Evolutionary conservation across 257 asterid species (phyloP).

Genomic region (Phtheirospermum japonicum): DNA sequence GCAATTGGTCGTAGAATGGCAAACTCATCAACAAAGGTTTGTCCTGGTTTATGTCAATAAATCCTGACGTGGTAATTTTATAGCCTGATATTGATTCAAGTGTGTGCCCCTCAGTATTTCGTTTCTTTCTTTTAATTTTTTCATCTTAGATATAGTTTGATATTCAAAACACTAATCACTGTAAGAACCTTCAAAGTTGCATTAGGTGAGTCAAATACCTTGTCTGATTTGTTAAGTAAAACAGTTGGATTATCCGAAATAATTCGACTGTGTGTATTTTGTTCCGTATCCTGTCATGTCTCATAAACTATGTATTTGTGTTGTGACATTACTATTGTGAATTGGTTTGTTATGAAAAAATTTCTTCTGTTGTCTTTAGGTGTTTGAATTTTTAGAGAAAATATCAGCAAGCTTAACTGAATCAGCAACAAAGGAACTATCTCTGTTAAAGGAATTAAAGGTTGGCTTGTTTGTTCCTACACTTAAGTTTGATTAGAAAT

Average conservation of each 20-base stretch:
- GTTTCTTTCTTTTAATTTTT: background rate
- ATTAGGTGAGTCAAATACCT: background rate
- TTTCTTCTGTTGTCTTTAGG: conserved; percentile 44
- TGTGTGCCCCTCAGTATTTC: conserved; percentile 5
- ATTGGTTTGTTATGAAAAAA: conserved; percentile 15
- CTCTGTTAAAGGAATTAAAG: conserved; percentile 74
- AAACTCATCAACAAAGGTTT: conserved; percentile 74
- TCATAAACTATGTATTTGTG: conserved; percentile 5
- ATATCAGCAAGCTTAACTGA: conserved; percentile 76
- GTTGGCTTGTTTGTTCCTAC: conserved; percentile 40
- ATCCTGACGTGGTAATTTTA: conserved; percentile 19
- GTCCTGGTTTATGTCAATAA: conserved; percentile 26
- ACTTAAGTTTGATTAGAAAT: conserved; percentile 16
- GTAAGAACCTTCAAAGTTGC: background rate
- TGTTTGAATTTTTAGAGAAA: conserved; percentile 80
- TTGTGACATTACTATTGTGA: conserved; percentile 9
- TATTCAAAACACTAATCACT: background rate
- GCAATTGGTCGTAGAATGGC: conserved; percentile 74
- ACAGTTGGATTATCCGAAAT: conserved; percentile 3
- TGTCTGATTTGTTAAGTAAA: background rate
- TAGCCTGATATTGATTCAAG: conserved; percentile 2
- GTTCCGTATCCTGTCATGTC: conserved; percentile 12
- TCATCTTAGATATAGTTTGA: background rate
- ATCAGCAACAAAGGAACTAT: conserved; percentile 75
- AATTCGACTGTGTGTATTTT: conserved; percentile 6